Percentiles rank a stretch among this genome's conserved stretches.
phyloP scores from a whole-genome alignment of 208 protist genomes.

The Spongospora subterranea region DNA sequence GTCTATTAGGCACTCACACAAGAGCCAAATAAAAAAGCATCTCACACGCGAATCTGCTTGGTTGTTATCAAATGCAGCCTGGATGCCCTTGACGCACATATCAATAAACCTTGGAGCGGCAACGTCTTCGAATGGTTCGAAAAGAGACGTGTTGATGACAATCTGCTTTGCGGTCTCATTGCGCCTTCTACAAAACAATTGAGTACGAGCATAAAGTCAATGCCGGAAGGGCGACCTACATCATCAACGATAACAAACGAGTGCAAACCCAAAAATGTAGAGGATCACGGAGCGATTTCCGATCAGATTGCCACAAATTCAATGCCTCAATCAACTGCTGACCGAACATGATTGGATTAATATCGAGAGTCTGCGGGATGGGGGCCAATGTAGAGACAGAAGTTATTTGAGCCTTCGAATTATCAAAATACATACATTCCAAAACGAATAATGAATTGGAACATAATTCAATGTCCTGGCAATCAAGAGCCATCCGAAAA shows the following conservation, averaged over 20 bases:
- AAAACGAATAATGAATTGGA: slow-evolving; percentile 31
- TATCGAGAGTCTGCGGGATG: not conserved
- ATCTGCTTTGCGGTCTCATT: slow-evolving; percentile 39
- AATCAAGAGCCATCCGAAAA: slow-evolving; percentile 3
- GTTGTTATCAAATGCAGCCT: slow-evolving; percentile 13
- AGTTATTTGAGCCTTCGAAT: not conserved
- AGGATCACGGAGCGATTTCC: not conserved
- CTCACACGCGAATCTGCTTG: slow-evolving; percentile 14
- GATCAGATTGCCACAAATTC: not conserved
- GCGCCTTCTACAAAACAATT: not conserved
- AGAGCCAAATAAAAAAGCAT: not conserved
- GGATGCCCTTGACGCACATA: not conserved
- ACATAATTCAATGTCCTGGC: not conserved
- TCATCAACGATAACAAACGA: not conserved
- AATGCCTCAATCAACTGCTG: not conserved
- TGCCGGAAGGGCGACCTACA: not conserved
- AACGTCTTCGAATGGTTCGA: not conserved
- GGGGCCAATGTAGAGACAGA: slow-evolving; percentile 2
- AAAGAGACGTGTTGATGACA: not conserved
- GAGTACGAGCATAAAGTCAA: not conserved
- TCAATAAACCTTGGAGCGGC: slow-evolving; percentile 3
- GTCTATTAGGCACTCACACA: not conserved
- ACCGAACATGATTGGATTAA: not conserved
- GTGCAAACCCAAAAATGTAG: not conserved
- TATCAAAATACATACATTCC: slow-evolving; percentile 7